These are phyloP conservation scores for Apiotrichum akiyoshidainum DNA, from an alignment of 1,284 basidiomycete species.

Conservation along the genomic window DNA sequence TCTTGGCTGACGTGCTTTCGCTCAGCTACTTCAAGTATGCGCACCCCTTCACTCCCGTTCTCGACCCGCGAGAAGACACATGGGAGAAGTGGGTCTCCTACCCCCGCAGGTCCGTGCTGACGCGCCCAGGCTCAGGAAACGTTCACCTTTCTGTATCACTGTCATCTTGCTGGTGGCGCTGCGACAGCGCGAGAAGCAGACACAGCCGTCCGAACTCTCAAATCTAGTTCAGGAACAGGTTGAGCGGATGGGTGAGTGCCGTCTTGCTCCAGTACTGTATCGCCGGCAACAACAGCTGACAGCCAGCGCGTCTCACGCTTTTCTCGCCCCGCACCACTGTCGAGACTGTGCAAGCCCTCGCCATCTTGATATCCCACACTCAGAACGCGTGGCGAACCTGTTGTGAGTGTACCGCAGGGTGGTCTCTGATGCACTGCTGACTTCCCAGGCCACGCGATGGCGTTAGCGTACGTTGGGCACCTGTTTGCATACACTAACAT, in stretches of 20 bases:
- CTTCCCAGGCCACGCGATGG: slow-evolving; percentile 22
- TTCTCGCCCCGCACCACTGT: slow-evolving; percentile 30
- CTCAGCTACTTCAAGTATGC: slow-evolving; percentile 29
- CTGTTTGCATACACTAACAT: slow-evolving; percentile 7
- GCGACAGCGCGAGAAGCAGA: slow-evolving; percentile 4
- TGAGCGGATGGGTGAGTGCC: slow-evolving; percentile 23
- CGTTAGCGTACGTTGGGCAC: slow-evolving; percentile 32
- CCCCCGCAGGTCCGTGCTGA: too few relatives aligned
- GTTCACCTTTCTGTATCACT: slow-evolving; percentile 31
- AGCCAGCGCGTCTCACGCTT: slow-evolving; percentile 14
- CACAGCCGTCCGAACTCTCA: slow-evolving; percentile 14
- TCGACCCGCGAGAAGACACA: slow-evolving; percentile 27
- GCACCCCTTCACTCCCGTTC: slow-evolving; percentile 31
- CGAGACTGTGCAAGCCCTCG: slow-evolving; percentile 33
- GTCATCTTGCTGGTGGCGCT: slow-evolving; percentile 26
- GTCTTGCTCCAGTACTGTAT: too few relatives aligned
- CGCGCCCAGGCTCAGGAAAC: slow-evolving; percentile 12
- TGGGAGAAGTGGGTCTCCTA: slow-evolving; percentile 18
- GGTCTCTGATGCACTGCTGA: too few relatives aligned
- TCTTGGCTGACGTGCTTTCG: slow-evolving; percentile 21
- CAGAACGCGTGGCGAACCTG: slow-evolving; percentile 29
- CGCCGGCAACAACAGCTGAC: not conserved
- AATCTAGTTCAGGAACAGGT: slow-evolving; percentile 24
- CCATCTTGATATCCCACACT: slow-evolving; percentile 15
- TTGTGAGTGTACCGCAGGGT: not conserved